Percentiles rank a stretch among this genome's conserved stretches.
Conservation (phyloP, 176 grass and related monocot genomes). For the Stipa capillata region DNA sequence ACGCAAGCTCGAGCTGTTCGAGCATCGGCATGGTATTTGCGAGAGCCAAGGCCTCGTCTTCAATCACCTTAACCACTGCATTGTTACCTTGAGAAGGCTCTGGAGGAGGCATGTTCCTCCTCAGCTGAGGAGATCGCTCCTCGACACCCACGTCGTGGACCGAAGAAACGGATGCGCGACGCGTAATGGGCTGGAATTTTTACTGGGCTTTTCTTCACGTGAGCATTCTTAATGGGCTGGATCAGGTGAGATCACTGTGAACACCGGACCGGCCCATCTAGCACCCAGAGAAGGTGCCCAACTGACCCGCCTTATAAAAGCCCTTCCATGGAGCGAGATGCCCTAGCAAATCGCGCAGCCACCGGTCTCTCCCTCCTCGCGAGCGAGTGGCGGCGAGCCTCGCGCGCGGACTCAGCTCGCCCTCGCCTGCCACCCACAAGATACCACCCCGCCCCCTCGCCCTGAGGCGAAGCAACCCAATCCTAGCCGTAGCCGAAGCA, state of each 20-base stretch:
- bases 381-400: constrained; percentile 24
- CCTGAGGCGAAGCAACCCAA: background rate
- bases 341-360: constrained; percentile 24
- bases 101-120: constrained; percentile 53
- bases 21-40: constrained; percentile 40
- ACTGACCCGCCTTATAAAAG: background rate
- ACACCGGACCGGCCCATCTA: background rate
- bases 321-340: background rate
- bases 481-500: background rate
- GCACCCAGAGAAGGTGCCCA: background rate
- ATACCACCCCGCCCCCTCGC: background rate
- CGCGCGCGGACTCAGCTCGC: background rate
- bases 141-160: background rate
- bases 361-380: background rate
- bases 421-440: background rate
- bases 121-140: constrained; percentile 29
- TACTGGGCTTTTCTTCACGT: no score
- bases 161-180: background rate
- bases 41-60: constrained; percentile 33
- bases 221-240: background rate
- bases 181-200: no score
- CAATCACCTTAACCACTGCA: constrained; percentile 3
- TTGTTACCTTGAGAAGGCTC: background rate
- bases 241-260: background rate
- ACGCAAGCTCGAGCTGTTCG: constrained; percentile 42